Percentiles rank a stretch among this genome's conserved stretches.
Conservation (phyloP, 176 grass and related monocot species). For the Elaeis guineensis region DNA sequence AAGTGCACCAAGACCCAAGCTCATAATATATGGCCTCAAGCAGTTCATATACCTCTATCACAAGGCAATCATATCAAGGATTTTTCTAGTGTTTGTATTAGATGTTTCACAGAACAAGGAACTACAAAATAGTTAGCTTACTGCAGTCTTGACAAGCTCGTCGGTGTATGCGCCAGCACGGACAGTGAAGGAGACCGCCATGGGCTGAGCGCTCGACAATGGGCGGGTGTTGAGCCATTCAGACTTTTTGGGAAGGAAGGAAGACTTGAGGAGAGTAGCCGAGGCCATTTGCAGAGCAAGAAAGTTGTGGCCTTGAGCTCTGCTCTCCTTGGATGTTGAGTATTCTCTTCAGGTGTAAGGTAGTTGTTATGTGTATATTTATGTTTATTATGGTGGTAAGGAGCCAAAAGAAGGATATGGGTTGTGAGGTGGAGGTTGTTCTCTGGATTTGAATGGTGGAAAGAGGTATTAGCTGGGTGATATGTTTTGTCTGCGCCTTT, state of each 20-base stretch:
- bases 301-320: constrained; percentile 15
- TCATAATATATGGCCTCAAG: too few species aligned
- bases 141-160: constrained; percentile 86
- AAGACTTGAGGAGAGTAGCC: constrained; percentile 91
- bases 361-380: constrained; percentile 36
- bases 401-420: constrained; percentile 52
- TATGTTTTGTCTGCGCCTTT: background rate
- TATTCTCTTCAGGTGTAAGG: constrained; percentile 34
- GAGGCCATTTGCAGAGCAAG: constrained; percentile 55
- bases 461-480: constrained; percentile 18
- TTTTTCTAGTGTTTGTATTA: too few species aligned
- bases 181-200: constrained; percentile 56
- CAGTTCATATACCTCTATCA: too few species aligned
- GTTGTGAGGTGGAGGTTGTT: constrained; percentile 67
- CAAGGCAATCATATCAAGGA: too few species aligned
- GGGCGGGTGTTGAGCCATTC: constrained; percentile 52
- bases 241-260: constrained; percentile 92
- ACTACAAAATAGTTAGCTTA: constrained; percentile 20
- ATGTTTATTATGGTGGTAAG: constrained; percentile 27
- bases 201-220: constrained; percentile 22
- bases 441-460: constrained; percentile 63
- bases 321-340: constrained; percentile 24
- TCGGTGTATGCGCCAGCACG: constrained; percentile 61
- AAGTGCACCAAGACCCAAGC: too few species aligned
- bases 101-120: background rate